Percentiles rank a stretch among this genome's conserved stretches.
Evolutionary conservation across 768 basidiomycete genomes (phyloP).

Genomic region (Russula compacta): DNA sequence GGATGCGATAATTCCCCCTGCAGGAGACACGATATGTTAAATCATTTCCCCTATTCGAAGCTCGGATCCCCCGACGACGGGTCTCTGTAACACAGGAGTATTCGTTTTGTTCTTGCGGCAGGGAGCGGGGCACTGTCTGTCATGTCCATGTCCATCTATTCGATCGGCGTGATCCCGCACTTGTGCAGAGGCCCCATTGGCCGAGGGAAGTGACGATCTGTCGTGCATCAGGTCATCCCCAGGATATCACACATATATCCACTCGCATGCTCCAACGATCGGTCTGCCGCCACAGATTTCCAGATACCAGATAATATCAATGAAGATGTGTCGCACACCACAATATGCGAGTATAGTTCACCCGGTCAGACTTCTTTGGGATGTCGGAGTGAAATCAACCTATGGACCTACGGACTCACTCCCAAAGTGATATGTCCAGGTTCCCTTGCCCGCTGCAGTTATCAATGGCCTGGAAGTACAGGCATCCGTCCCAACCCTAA

Average conservation of each 20-base stretch:
- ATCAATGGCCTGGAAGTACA: slow-evolving; percentile 33
- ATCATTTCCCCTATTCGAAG: slow-evolving; percentile 29
- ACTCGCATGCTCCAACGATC: slow-evolving; percentile 42
- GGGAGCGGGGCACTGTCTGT: slow-evolving; percentile 1
- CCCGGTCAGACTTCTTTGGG: slow-evolving; percentile 28
- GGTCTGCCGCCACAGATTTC: slow-evolving; percentile 29
- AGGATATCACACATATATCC: slow-evolving; percentile 40
- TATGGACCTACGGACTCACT: neutral
- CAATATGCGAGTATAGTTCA: slow-evolving; percentile 41
- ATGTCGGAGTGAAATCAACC: slow-evolving; percentile 26
- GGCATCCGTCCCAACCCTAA: slow-evolving; percentile 33
- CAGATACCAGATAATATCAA: slow-evolving; percentile 13
- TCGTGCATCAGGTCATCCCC: slow-evolving; percentile 30
- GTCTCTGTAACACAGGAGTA: slow-evolving; percentile 24
- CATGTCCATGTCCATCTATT: slow-evolving; percentile 30
- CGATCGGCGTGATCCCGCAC: slow-evolving; percentile 45
- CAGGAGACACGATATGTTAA: slow-evolving; percentile 34
- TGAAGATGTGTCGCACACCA: slow-evolving; percentile 37
- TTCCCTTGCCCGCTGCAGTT: slow-evolving; percentile 5
- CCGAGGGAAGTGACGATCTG: slow-evolving; percentile 33
- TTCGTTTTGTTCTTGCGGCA: slow-evolving; percentile 10
- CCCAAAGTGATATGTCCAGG: neutral
- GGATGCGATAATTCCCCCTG: slow-evolving; percentile 33
- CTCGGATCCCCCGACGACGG: slow-evolving; percentile 17
- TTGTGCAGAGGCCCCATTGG: slow-evolving; percentile 29